Base-by-base conservation (phyloP, 148 eudicot species). In the Amaranthus palmeri region DNA sequence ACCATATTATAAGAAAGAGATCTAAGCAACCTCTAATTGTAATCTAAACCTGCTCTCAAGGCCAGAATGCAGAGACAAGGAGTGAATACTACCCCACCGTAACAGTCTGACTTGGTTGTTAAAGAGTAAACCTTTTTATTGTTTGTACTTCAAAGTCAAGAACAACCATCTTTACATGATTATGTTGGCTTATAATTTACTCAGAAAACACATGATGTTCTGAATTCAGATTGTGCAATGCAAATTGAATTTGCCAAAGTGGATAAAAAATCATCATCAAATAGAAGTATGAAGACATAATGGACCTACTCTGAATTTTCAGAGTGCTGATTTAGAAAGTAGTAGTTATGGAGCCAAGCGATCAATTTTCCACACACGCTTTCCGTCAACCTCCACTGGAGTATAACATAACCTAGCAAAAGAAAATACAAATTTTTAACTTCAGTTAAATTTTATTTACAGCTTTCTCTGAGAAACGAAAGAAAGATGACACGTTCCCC, bases 341-440 rank as follows among this genome's bases (percentile, higher is more conserved):
- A 69, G 68, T 74, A 92, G 88, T 92, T 95, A 92, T 11, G 97
- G 97, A 71, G 95, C 87, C 92, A 92, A 79, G 54, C 95, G 87
- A 50, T 81, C 84, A 74, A 92, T 81, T 76, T 78, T 87, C 95
- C 97, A 92, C 46, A 46, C 65, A 46, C 51, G 65, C 75, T 57
- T 82, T 77, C 89, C 90, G 68, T 87, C 89, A 63, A 73, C 45
- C 49, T 72, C 84, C 48, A 74, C 70, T 17, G 91, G 89, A 64
- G 82, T 59, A 77, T 95, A 92, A 42, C 79, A 81, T 75, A 95
- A 68, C 93, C 99, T 95, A 83, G 49, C 63, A 61, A 70, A 64
- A 49, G 13, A 40, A 62, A 69, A 49, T 18, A 40, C 43, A 65
- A 15, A 67, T 2, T 13, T 42, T 61, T 61, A 7, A 13, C n/a